These are phyloP conservation scores for Centella asiatica DNA, from an alignment of 129 eudicot genomes.

Conservation along the genomic window DNA sequence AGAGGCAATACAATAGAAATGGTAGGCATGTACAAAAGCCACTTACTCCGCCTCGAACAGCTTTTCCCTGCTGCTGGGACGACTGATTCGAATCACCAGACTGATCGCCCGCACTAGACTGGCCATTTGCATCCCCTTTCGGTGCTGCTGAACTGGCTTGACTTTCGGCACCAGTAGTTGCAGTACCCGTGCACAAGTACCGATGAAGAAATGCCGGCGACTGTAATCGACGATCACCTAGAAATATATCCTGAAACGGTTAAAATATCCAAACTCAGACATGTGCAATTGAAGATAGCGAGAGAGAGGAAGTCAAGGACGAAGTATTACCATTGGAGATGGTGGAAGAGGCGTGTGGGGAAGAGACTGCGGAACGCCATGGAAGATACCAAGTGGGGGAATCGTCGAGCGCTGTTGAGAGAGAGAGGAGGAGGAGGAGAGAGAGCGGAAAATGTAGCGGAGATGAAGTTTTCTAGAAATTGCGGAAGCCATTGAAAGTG, in stretches of 20 bases:
- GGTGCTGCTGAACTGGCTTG: slow-evolving; percentile 24
- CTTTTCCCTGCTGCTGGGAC: slow-evolving; percentile 47
- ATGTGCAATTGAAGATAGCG: background rate
- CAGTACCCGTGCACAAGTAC: slow-evolving; percentile 32
- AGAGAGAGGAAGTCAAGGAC: background rate
- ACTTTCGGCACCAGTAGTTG: slow-evolving; percentile 16
- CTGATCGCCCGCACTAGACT: slow-evolving; percentile 30
- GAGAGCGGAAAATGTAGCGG: slow-evolving; percentile 27
- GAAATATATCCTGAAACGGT: slow-evolving; percentile 20
- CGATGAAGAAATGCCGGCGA: slow-evolving; percentile 29
- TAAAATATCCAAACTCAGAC: background rate
- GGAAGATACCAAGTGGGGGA: slow-evolving; percentile 21
- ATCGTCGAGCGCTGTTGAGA: slow-evolving; percentile 15
- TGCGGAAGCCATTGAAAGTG: slow-evolving; percentile 18
- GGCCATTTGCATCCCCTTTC: slow-evolving; percentile 21
- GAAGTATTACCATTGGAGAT: slow-evolving; percentile 30
- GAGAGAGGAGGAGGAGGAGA: slow-evolving; percentile 19
- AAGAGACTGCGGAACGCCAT: slow-evolving; percentile 16
- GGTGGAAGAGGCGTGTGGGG: slow-evolving; percentile 16
- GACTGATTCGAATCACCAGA: slow-evolving; percentile 46
- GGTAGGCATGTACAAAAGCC: background rate
- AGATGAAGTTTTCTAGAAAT: slow-evolving; percentile 27
- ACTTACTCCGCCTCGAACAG: slow-evolving; percentile 79
- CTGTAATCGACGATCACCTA: slow-evolving; percentile 13
- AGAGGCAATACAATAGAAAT: background rate